Evolutionary conservation across 768 basidiomycete genomes (phyloP).

Genomic region (Pseudohyphozyma bogoriensis): DNA sequence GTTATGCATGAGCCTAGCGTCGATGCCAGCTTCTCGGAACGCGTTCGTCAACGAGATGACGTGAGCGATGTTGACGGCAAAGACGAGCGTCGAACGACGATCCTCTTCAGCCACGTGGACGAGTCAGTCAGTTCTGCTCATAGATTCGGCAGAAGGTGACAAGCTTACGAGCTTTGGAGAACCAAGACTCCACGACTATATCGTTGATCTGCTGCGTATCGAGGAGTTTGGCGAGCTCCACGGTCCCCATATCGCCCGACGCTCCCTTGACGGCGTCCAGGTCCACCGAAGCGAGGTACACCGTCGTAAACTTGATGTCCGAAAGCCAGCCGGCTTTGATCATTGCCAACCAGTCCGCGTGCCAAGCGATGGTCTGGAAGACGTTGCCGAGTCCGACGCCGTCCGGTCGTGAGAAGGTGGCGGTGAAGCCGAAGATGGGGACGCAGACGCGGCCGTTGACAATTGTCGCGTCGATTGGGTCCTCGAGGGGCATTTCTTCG

Average conservation of each 20-base stretch:
- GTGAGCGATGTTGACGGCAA: conserved; percentile 76
- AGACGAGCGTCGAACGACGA: conserved; percentile 76
- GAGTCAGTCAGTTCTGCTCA: no score
- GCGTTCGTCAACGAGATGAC: conserved; percentile 60
- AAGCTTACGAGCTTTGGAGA: conserved; percentile 51
- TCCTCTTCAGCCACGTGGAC: conserved; percentile 44
- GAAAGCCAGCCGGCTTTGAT: conserved; percentile 87
- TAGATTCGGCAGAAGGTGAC: not conserved
- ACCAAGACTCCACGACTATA: conserved; percentile 69
- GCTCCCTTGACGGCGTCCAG: conserved; percentile 59
- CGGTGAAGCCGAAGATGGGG: conserved; percentile 87
- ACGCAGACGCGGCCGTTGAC: conserved; percentile 37
- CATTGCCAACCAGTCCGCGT: conserved; percentile 83
- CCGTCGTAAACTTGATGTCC: conserved; percentile 71
- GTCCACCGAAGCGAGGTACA: conserved; percentile 56
- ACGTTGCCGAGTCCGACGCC: conserved; percentile 77
- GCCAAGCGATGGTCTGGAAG: conserved; percentile 85
- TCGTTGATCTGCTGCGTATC: conserved; percentile 69
- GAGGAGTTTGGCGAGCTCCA: conserved; percentile 66
- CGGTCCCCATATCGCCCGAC: conserved; percentile 70
- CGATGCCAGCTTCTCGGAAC: conserved; percentile 66
- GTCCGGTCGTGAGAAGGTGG: conserved; percentile 87
- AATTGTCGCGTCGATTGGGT: not conserved
- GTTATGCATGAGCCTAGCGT: conserved; percentile 70
- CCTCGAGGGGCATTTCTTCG: no score